Percentiles rank a stretch among this genome's conserved stretches.
These are phyloP conservation scores for Silene noctiflora DNA, from an alignment of 179 eudicot species.

Conservation along the genomic window DNA sequence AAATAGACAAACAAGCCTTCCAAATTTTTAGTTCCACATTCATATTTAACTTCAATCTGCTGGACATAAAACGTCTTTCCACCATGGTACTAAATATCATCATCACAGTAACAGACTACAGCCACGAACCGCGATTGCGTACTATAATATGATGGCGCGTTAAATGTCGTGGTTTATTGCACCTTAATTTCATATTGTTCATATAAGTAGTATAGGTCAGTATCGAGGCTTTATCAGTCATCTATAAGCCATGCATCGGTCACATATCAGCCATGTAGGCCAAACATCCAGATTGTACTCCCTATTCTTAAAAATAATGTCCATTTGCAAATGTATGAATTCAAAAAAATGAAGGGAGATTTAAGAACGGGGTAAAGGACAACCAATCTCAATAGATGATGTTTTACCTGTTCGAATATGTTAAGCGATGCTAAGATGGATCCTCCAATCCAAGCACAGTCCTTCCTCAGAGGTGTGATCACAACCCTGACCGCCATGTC, in stretches of 20 bases:
- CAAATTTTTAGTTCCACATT: not conserved
- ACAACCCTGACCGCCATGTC: not conserved
- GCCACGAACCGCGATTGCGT: not conserved
- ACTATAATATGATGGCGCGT: not conserved
- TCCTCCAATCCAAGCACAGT: constrained; percentile 13
- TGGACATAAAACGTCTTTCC: too few relatives aligned
- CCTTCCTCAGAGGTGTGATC: not conserved
- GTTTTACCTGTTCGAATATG: constrained; percentile 10
- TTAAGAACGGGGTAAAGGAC: not conserved
- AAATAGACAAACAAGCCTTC: not conserved
- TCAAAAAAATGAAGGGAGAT: not conserved
- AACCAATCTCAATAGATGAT: not conserved
- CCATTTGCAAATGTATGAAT: not conserved
- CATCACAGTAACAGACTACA: not conserved
- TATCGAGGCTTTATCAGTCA: not conserved
- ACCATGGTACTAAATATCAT: too few relatives aligned
- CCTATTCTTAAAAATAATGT: not conserved
- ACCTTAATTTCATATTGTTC: not conserved
- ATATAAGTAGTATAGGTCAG: not conserved
- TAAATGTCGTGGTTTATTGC: not conserved
- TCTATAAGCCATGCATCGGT: not conserved
- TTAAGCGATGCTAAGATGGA: constrained; percentile 14
- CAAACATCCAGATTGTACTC: not conserved
- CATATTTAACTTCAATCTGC: not conserved
- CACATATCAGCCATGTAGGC: not conserved